phyloP scores from a whole-genome alignment of 1,284 basidiomycete genomes.

The Papiliotrema laurentii region DNA sequence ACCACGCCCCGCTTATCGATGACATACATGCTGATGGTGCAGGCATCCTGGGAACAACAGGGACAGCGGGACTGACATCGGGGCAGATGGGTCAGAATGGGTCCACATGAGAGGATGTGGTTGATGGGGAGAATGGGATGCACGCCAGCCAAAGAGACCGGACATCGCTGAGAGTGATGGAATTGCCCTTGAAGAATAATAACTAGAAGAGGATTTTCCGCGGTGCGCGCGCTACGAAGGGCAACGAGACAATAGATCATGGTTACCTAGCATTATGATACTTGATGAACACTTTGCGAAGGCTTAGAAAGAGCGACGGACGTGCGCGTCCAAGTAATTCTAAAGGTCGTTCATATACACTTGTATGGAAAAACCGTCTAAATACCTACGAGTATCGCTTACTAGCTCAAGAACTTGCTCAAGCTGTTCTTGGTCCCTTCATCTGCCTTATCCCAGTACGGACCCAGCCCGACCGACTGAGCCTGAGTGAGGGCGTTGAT shows the following conservation, averaged over 20 bases:
- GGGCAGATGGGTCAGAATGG: not conserved
- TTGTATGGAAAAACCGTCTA: not conserved
- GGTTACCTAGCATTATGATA: not conserved
- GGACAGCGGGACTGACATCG: not conserved
- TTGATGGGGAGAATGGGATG: too few species aligned
- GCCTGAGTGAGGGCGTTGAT: constrained; percentile 36
- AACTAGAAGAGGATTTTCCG: too few species aligned
- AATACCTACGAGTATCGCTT: not conserved
- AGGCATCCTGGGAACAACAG: constrained; percentile 13
- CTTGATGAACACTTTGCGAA: too few species aligned
- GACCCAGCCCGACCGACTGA: constrained; percentile 36
- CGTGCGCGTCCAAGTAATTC: not conserved
- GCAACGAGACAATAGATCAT: too few species aligned
- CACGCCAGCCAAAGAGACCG: too few species aligned
- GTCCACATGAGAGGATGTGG: not conserved
- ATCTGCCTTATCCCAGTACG: constrained; percentile 48
- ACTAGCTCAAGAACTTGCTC: constrained; percentile 34
- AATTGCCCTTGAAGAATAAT: too few species aligned
- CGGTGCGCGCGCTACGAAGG: too few species aligned
- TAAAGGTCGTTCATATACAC: too few species aligned
- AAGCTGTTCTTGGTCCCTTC: constrained; percentile 37
- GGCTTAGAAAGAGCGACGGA: not conserved
- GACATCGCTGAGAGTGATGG: too few species aligned
- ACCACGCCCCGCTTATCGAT: not conserved
- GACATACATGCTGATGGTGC: not conserved